Conservation (phyloP, 176 grass and related monocot species). For the Avena atlantica region DNA sequence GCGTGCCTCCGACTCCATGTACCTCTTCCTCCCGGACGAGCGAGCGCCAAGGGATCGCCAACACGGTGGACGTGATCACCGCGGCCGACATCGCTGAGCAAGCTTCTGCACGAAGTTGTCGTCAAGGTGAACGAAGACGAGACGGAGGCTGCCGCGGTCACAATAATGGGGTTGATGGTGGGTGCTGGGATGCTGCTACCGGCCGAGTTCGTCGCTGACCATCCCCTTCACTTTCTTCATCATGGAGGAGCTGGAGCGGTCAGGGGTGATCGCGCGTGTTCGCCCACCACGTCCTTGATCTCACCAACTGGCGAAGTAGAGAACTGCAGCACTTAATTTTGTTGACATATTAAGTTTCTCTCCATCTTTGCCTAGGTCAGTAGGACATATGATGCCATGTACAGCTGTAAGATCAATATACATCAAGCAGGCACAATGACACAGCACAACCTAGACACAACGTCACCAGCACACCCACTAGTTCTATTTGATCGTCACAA, state of each 20-base stretch:
- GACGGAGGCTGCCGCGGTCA: background rate
- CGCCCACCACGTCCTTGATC: slow-evolving; percentile 4
- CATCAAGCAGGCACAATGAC: slow-evolving; percentile 17
- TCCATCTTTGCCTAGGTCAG: slow-evolving; percentile 24
- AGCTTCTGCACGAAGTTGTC: background rate
- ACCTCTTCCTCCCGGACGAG: slow-evolving; percentile 30
- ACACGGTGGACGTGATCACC: slow-evolving; percentile 17
- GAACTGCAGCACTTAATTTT: no score
- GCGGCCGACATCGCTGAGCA: background rate
- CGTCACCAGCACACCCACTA: background rate
- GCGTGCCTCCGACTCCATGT: slow-evolving; percentile 13
- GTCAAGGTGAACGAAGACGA: no score
- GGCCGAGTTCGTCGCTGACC: slow-evolving; percentile 20
- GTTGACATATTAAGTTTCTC: background rate
- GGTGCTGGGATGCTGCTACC: background rate
- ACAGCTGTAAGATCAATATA: background rate
- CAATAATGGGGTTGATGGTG: accelerated
- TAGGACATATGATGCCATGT: slow-evolving; percentile 10
- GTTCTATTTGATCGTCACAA: background rate
- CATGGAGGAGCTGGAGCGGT: slow-evolving; percentile 25
- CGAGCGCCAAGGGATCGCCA: background rate
- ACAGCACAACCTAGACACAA: background rate
- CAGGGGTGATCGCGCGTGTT: slow-evolving; percentile 18
- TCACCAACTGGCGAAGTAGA: background rate
- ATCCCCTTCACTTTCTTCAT: slow-evolving; percentile 42